These are phyloP conservation scores for Wallemia mellicola DNA, from an alignment of 1,284 basidiomycete species.

Conservation along the genomic window DNA sequence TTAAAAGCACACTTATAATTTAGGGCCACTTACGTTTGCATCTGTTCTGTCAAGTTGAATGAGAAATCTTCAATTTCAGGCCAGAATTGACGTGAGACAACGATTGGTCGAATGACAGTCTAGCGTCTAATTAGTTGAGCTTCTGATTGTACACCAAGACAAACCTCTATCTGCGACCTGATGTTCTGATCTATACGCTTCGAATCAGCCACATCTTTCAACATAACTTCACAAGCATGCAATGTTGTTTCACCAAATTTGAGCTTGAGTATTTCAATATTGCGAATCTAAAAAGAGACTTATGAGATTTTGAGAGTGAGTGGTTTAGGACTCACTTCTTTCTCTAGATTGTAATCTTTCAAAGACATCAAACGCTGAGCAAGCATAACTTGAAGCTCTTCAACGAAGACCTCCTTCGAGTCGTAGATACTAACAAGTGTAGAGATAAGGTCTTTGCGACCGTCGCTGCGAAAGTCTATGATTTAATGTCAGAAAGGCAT, in stretches of 20 bases:
- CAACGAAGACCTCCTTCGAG: slow-evolving; percentile 73
- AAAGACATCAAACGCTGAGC: slow-evolving; percentile 52
- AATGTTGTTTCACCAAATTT: slow-evolving; percentile 69
- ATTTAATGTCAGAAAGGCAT: no score
- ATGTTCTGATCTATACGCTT: slow-evolving; percentile 56
- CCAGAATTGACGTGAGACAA: slow-evolving; percentile 83
- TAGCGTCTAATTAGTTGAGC: slow-evolving; percentile 10
- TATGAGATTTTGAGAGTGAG: slow-evolving; percentile 1
- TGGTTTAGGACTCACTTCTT: slow-evolving; percentile 28
- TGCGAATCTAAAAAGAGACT: slow-evolving; percentile 30
- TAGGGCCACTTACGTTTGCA: slow-evolving; percentile 27
- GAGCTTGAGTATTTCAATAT: slow-evolving; percentile 70
- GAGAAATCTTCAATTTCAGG: slow-evolving; percentile 41
- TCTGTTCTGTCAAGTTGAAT: slow-evolving; percentile 51
- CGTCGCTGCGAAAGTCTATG: slow-evolving; percentile 68
- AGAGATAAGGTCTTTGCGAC: slow-evolving; percentile 64
- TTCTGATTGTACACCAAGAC: slow-evolving; percentile 9
- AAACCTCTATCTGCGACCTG: slow-evolving; percentile 35
- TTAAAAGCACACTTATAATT: not conserved
- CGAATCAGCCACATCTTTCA: slow-evolving; percentile 79
- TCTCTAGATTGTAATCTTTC: slow-evolving; percentile 45
- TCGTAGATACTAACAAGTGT: slow-evolving; percentile 88
- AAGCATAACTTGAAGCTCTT: slow-evolving; percentile 63
- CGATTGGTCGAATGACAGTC: slow-evolving; percentile 48
- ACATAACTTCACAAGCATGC: slow-evolving; percentile 84